phyloP scores from a whole-genome alignment of 2,329 filamentous ascomycete genomes.

The Didymella arachidicola region DNA sequence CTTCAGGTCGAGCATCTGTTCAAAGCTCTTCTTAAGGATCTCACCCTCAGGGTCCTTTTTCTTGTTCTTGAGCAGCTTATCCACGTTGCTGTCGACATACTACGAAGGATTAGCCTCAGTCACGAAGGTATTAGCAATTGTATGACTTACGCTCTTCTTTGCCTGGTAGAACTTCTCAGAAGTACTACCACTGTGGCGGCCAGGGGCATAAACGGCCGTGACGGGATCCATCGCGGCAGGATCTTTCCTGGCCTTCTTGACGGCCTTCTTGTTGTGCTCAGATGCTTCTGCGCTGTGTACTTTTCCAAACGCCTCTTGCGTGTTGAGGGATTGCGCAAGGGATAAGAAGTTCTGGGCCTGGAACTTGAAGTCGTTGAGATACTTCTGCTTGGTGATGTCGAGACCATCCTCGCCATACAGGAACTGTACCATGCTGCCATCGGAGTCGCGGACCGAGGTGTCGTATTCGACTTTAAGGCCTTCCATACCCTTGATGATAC shows the following conservation, averaged over 20 bases:
- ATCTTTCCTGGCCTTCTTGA: conserved; percentile 81
- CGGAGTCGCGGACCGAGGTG: conserved; percentile 89
- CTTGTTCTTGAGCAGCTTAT: conserved; percentile 67
- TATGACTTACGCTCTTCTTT: conserved; percentile 65
- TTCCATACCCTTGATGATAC: conserved; percentile 98
- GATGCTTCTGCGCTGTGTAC: conserved; percentile 72
- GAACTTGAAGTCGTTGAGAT: conserved; percentile 89
- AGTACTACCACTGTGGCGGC: conserved; percentile 80
- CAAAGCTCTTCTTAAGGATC: conserved; percentile 71
- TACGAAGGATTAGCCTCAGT: conserved; percentile 41
- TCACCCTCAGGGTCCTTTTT: conserved; percentile 61
- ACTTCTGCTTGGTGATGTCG: conserved; percentile 92
- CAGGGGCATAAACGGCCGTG: conserved; percentile 75
- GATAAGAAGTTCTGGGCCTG: conserved; percentile 85
- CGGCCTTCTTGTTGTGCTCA: conserved; percentile 68
- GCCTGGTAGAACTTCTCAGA: conserved; percentile 84
- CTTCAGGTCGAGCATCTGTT: conserved; percentile 86
- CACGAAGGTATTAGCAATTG: not conserved
- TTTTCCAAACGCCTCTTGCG: conserved; percentile 62
- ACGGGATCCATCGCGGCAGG: conserved; percentile 77
- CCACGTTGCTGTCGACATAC: conserved; percentile 80
- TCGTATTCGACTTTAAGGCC: conserved; percentile 92
- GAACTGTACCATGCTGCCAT: conserved; percentile 93
- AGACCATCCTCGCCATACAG: conserved; percentile 96
- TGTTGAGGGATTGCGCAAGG: conserved; percentile 77